Percentiles rank a stretch among this genome's conserved stretches.
Evolutionary conservation across 768 basidiomycete species (phyloP).

Genomic region (Russula sp.): DNA sequence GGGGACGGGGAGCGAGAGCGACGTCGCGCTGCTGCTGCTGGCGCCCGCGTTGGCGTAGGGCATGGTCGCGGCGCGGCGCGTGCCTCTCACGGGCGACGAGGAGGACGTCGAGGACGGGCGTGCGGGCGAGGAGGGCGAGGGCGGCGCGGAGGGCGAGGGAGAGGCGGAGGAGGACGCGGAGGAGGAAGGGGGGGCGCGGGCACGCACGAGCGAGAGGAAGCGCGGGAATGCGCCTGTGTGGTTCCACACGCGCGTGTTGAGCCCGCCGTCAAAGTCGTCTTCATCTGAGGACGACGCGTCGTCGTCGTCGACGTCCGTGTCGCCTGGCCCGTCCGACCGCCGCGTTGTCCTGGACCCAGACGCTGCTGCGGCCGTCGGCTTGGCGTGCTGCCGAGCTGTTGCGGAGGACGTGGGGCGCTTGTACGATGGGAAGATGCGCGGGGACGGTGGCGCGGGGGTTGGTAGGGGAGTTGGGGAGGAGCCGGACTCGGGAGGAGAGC

Average conservation of each 20-base stretch:
- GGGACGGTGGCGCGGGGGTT: background rate
- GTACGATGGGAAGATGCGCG: conserved; percentile 18
- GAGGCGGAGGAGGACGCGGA: conserved; percentile 1
- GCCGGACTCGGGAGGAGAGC: background rate
- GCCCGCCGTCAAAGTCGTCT: conserved; percentile 22
- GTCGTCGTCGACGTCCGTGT: conserved; percentile 14
- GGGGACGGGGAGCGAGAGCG: conserved; percentile 1
- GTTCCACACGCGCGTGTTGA: conserved; percentile 30
- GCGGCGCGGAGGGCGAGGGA: conserved; percentile 10
- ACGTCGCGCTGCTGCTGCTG: conserved; percentile 3
- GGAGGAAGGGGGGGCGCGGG: conserved; percentile 16
- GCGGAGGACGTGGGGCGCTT: background rate
- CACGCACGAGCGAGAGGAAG: conserved; percentile 28
- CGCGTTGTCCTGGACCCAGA: background rate
- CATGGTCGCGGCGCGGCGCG: conserved; percentile 8
- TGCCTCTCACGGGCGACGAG: background rate
- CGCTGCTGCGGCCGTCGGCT: background rate
- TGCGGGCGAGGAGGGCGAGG: conserved; percentile 13
- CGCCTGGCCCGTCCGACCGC: background rate
- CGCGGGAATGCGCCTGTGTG: conserved; percentile 25
- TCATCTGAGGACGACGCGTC: conserved; percentile 16
- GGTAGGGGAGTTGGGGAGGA: background rate
- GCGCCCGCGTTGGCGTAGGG: background rate
- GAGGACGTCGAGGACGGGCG: background rate
- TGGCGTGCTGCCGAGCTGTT: background rate